Evolutionary conservation across 2,329 filamentous ascomycete genomes (phyloP).

Genomic region (Xylariaceae sp.): DNA sequence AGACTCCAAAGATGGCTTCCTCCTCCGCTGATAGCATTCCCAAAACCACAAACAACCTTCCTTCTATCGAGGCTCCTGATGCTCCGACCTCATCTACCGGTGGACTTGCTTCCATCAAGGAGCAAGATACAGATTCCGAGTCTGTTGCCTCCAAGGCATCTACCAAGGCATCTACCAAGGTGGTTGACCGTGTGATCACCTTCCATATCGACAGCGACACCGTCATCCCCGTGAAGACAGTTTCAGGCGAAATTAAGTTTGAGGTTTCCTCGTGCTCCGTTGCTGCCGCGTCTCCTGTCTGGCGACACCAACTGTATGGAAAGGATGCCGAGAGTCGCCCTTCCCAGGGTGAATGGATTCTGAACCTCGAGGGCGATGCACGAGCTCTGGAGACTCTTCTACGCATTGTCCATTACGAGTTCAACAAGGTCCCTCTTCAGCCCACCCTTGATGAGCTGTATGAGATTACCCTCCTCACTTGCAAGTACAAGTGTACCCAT

Average conservation of each 20-base stretch:
- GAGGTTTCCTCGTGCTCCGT: conserved; percentile 24
- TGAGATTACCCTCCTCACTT: conserved; percentile 21
- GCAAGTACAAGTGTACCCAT: conserved; percentile 28
- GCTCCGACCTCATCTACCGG: background rate
- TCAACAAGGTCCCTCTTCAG: conserved; percentile 18
- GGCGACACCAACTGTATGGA: conserved; percentile 22
- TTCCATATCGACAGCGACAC: conserved; percentile 19
- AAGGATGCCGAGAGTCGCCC: background rate
- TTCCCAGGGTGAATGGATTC: conserved; percentile 3
- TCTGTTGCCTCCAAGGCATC: background rate
- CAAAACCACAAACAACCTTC: background rate
- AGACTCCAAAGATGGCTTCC: background rate
- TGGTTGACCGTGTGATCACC: background rate
- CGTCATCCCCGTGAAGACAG: conserved; percentile 1
- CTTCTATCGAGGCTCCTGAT: background rate
- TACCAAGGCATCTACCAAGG: background rate
- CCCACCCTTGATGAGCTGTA: conserved; percentile 26
- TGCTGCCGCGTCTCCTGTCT: conserved; percentile 26
- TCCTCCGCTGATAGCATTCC: background rate
- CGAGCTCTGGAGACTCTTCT: conserved; percentile 26
- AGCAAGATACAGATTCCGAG: background rate
- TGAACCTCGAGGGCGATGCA: conserved; percentile 21
- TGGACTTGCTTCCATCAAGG: background rate
- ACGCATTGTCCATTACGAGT: conserved; percentile 31
- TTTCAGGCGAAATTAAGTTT: conserved; percentile 1